Base-by-base conservation (phyloP, 2,329 filamentous ascomycete genomes). In the Beauveria scarabaeidicola region DNA sequence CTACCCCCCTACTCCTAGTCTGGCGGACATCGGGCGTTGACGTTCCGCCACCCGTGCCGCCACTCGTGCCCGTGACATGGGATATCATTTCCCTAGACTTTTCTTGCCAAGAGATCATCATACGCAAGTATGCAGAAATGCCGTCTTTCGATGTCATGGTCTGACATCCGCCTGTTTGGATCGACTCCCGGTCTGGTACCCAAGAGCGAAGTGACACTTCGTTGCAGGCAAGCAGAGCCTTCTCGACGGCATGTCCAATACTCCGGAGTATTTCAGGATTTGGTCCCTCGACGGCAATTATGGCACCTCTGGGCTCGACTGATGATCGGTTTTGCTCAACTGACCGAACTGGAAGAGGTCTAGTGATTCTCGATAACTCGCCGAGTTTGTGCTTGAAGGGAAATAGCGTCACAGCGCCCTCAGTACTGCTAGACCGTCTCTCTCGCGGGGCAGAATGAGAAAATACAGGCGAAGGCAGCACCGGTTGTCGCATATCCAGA, bases 281-380 rank as follows among this genome's bases (percentile, higher is more conserved):
- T 19, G 87, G 80, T 1, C 92, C 92, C 72, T 97, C 93, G 29
- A 97, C 77, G 0, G 90, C 88, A 63, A 97, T 86, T 41, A 97
- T 82, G 0, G 89, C 83, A 0, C 93, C 92, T n/a, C 91, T 83
- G 7, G 77, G 75, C 65, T 77, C 73, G 61, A 73, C 69, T 1
- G 63, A 63, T 3, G 67, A 64, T 4, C 65, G 66, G 7, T 67
- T 69, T 3, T 72, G 70, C 5, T 70, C 47, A 27, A 36, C 67
- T 1, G 74, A 67, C 11, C 19, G 50, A 17, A 74, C 65, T 6
- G 75, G 73, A 15, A 90, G 76, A 0, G 89, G 85, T 25, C 87
- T 89, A 50, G 88, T 88, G 64, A 97, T 90, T 62, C 85, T 86
- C 17, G 84, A 80, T 38, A 97, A 78, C 2, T 93, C 81, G 52